Percentiles rank a stretch among this genome's conserved stretches.
These are phyloP conservation scores for Ramularia endophylla DNA, from an alignment of 2,329 filamentous ascomycete genomes.

Conservation along the genomic window DNA sequence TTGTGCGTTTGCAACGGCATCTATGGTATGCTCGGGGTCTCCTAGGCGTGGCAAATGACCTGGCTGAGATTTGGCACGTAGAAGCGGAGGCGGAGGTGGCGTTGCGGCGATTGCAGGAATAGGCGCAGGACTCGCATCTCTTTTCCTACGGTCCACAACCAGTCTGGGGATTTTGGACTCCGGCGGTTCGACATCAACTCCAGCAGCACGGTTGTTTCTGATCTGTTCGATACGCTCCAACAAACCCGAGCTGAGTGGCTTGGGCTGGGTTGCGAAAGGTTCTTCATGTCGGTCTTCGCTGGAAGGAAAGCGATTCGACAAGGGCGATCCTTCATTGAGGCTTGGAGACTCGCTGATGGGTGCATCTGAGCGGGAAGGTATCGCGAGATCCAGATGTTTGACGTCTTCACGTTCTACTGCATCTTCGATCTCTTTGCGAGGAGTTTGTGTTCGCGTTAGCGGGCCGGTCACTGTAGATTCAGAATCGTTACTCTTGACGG, in stretches of 20 bases:
- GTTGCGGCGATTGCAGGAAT: conserved; percentile 13
- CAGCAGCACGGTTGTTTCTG: conserved; percentile 23
- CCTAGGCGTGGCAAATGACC: conserved; percentile 21
- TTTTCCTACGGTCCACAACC: conserved; percentile 25
- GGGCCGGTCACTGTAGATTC: conserved; percentile 12
- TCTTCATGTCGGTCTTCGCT: conserved; percentile 14
- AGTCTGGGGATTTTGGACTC: conserved; percentile 33
- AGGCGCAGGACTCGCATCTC: conserved; percentile 29
- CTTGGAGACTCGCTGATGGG: conserved; percentile 1
- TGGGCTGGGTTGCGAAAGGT: conserved; percentile 28
- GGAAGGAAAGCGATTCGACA: background rate
- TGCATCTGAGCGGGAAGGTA: conserved; percentile 34
- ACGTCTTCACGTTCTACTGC: conserved; percentile 47
- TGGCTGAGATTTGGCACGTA: conserved; percentile 49
- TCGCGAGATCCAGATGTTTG: conserved; percentile 56
- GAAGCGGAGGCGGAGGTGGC: conserved; percentile 41
- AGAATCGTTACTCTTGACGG: conserved; percentile 13
- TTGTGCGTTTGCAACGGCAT: conserved; percentile 24
- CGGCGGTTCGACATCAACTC: conserved; percentile 16
- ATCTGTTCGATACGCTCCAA: conserved; percentile 35
- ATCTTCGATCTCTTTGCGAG: conserved; percentile 27
- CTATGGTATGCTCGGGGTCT: conserved; percentile 16
- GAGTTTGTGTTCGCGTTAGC: conserved; percentile 21
- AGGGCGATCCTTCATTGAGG: background rate
- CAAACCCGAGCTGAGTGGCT: conserved; percentile 31